phyloP scores from a whole-genome alignment of 306 rosid genomes.

The Trifolium subterraneum region DNA sequence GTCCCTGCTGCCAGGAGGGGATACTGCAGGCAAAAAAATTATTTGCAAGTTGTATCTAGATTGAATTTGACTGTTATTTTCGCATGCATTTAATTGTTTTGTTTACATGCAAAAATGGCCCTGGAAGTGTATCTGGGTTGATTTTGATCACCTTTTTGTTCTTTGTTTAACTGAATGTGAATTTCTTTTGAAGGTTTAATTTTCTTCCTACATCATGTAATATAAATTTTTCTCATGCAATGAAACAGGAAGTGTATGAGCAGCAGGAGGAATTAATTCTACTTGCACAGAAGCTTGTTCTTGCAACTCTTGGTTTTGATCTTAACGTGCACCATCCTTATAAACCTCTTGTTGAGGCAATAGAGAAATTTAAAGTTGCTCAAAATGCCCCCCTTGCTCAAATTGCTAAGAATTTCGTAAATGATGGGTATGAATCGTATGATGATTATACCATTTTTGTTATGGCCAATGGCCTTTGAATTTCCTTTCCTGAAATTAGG shows the following conservation, averaged over 20 bases:
- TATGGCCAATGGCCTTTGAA: constrained; percentile 16
- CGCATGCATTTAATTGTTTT: constrained; percentile 11
- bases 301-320: constrained; percentile 93
- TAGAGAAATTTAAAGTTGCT: constrained; percentile 95
- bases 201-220: not conserved
- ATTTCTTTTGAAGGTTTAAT: too few species aligned
- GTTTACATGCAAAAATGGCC: constrained; percentile 33
- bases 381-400: constrained; percentile 89
- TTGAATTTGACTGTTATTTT: constrained; percentile 1
- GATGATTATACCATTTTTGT: constrained; percentile 42
- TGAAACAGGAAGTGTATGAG: constrained; percentile 66
- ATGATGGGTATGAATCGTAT: constrained; percentile 78
- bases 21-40: not conserved
- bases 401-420: constrained; percentile 98
- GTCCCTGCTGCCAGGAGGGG: constrained; percentile 16
- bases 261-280: constrained; percentile 3
- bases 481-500: constrained; percentile 58
- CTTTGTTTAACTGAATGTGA: too few species aligned
- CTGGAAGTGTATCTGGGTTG: constrained; percentile 21
- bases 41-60: constrained; percentile 14
- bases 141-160: not conserved
- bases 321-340: constrained; percentile 90
- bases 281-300: constrained; percentile 71
- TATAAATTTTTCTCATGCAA: constrained; percentile 23
- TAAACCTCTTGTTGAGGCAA: constrained; percentile 97